A percentile compares a stretch with the other conserved stretches of the same genome.
phyloP scores from a whole-genome alignment of 2,329 filamentous ascomycete species.

The Penicillium sp. region DNA sequence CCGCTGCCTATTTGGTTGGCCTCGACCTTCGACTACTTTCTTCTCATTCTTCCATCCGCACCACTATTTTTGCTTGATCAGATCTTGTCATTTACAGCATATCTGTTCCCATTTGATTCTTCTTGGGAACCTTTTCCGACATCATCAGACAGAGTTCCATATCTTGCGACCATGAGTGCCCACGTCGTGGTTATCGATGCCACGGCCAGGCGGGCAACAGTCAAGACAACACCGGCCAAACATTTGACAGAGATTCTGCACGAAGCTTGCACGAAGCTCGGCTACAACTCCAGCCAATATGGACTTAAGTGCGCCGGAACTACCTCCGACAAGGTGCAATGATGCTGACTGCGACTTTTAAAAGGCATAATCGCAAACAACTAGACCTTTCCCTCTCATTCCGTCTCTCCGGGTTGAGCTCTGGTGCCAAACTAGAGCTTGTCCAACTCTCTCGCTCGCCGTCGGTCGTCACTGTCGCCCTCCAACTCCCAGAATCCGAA shows the following conservation, averaged over 20 bases:
- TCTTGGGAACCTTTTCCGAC: too few relatives aligned
- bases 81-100: not conserved
- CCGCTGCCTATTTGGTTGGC: constrained; percentile 26
- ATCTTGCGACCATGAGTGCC: constrained; percentile 60
- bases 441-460: constrained; percentile 80
- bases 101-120: not conserved
- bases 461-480: constrained; percentile 77
- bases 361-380: constrained; percentile 72
- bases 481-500: constrained; percentile 73
- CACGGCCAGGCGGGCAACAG: constrained; percentile 65
- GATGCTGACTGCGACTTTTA: constrained; percentile 11
- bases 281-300: constrained; percentile 65
- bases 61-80: constrained; percentile 1
- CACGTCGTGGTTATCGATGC: constrained; percentile 84
- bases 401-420: constrained; percentile 71
- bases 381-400: constrained; percentile 81
- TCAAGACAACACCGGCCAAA: constrained; percentile 78
- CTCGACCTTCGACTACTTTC: constrained; percentile 24
- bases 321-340: not conserved
- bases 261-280: constrained; percentile 80
- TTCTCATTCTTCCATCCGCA: constrained; percentile 20
- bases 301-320: constrained; percentile 63
- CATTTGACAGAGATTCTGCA: constrained; percentile 78
- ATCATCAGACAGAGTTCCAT: constrained; percentile 5
- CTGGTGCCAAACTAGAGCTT: constrained; percentile 88